Conservation (phyloP, 371 early-diverging fungal species). For the Lichtheimia corymbifera region DNA sequence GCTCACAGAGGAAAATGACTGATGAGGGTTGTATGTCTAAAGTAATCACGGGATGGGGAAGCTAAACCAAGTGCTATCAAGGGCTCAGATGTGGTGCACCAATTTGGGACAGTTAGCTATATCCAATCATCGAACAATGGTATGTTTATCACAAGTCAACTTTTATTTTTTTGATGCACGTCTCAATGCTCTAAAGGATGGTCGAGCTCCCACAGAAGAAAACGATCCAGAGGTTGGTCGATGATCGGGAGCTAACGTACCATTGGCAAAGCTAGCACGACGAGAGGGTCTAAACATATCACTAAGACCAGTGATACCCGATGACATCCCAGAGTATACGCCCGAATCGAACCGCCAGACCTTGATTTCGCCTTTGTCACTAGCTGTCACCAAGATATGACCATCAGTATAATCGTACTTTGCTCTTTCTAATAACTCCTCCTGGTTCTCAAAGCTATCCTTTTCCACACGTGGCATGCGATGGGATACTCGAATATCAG, state of each 20-base stretch:
- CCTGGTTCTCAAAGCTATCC: background rate
- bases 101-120: no score
- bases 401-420: constrained; percentile 46
- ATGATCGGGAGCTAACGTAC: no score
- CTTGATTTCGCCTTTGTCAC: constrained; percentile 60
- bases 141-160: no score
- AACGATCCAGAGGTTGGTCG: background rate
- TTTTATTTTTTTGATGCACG: background rate
- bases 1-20: no score
- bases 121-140: background rate
- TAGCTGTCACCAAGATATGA: constrained; percentile 67
- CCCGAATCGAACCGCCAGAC: constrained; percentile 70
- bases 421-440: constrained; percentile 8
- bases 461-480: background rate
- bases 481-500: background rate
- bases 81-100: no score
- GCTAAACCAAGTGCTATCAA: no score
- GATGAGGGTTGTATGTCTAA: no score
- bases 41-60: no score
- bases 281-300: no score
- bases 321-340: constrained; percentile 4
- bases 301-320: background rate
- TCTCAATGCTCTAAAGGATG: background rate
- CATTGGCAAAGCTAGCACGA: no score
- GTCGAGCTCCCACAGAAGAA: background rate